phyloP scores from a whole-genome alignment of 345 rosid species.

The Bruguiera parviflora region DNA sequence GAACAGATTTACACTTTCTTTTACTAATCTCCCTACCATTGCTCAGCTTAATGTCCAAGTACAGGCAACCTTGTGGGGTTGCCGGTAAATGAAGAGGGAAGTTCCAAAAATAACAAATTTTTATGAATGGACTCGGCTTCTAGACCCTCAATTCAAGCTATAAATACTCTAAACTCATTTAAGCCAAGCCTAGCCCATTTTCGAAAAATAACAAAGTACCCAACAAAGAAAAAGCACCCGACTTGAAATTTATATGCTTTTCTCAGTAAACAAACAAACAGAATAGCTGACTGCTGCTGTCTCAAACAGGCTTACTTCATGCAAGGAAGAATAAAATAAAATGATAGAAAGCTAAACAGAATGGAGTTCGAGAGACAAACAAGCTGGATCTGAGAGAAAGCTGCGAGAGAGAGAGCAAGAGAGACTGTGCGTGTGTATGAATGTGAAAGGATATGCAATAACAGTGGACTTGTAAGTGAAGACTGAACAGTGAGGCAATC shows the following conservation, averaged over 20 bases:
- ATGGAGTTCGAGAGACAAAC: conserved; percentile 35
- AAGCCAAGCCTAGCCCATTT: not conserved
- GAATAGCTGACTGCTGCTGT: conserved; percentile 7
- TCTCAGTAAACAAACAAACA: conserved; percentile 18
- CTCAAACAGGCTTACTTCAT: conserved; percentile 7
- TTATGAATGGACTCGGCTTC: not conserved
- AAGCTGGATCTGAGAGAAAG: conserved; percentile 46
- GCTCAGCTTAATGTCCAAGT: not conserved
- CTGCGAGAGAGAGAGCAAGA: conserved; percentile 12
- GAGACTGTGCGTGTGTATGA: not conserved
- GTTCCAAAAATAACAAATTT: not conserved
- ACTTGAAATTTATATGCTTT: conserved; percentile 11
- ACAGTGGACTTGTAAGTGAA: not conserved
- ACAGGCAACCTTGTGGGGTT: not conserved
- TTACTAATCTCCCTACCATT: not conserved
- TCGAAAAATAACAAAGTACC: not conserved
- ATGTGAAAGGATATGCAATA: conserved; percentile 14
- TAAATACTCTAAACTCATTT: conserved; percentile 4
- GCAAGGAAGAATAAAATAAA: not conserved
- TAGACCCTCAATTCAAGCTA: not conserved
- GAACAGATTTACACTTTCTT: not conserved
- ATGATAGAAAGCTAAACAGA: not conserved
- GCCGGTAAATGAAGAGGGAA: not conserved
- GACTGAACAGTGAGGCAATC: not conserved
- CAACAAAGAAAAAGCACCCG: conserved; percentile 8